Evolutionary conservation across 805 yeast genomes (phyloP).

Genomic region (Lipomyces lipofer): DNA sequence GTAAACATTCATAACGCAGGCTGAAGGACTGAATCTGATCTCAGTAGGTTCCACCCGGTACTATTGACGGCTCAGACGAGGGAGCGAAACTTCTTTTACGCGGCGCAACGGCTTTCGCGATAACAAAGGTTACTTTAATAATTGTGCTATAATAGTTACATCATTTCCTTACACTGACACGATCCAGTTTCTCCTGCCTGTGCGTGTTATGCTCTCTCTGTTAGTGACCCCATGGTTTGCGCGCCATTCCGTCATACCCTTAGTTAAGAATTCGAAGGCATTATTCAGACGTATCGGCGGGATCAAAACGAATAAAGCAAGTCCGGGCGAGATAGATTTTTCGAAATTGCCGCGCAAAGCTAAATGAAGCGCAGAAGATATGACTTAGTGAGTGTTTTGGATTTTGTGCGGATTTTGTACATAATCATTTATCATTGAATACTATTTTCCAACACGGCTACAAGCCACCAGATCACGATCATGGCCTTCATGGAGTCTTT

Average conservation of each 20-base stretch:
- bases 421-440: background rate
- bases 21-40: too few species aligned
- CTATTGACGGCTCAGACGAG: slow-evolving; percentile 46
- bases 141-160: background rate
- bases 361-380: slow-evolving; percentile 61
- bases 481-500: background rate
- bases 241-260: slow-evolving; percentile 50
- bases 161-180: background rate
- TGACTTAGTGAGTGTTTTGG: slow-evolving; percentile 80
- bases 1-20: slow-evolving; percentile 17
- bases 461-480: slow-evolving; percentile 5
- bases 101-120: slow-evolving; percentile 74
- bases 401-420: too few species aligned
- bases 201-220: slow-evolving; percentile 53
- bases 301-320: background rate
- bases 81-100: slow-evolving; percentile 59
- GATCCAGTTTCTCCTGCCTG: slow-evolving; percentile 50
- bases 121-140: slow-evolving; percentile 51
- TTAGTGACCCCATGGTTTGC: slow-evolving; percentile 61
- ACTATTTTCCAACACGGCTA: background rate
- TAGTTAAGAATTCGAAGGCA: slow-evolving; percentile 1
- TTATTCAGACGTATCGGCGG: background rate
- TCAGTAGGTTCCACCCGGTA: too few species aligned
- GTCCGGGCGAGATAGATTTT: slow-evolving; percentile 2
- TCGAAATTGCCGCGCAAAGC: too few species aligned